Evolutionary conservation across 2,329 filamentous ascomycete species (phyloP), one percentile per base, ranked within the genome.

Genomic region (Beauveria brongniartii): DNA sequence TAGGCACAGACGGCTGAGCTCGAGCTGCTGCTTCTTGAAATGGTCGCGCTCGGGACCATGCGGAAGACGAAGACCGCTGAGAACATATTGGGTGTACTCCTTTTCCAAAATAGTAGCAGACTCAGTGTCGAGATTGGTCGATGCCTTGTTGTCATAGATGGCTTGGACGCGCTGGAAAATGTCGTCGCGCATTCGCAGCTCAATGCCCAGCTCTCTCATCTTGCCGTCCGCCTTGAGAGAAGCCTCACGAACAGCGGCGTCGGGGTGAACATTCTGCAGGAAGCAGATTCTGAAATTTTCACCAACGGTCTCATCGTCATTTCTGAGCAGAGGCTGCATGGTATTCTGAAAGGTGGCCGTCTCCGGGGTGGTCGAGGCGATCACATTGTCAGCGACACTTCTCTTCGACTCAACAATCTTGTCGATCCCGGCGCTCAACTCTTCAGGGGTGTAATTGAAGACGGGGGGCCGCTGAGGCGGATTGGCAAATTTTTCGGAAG

Each of bases 21-120:
- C 79, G 80, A 91, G 90, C 82, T 91, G 90, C 75, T 93, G 92
- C 73, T 88, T 88, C 78, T 92, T 93, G 81, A 93, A 93, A 50
- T 89, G 83, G 67, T 92, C 89, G 64, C 89, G 78, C 75, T 91
- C 78, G 5, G 81, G 77, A 1, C 89, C 89, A 26, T 83, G 82
- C 1, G 89, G 86, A 55, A 94, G 77, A 3, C 85, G 85, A 52
- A 94, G 76, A 16, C 90, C 90, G 71, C 91, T 92, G 59, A 84
- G 81, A 67, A 93, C 86, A 73, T 90, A 93, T 64, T 80, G 82
- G 74, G 91, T 90, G 68, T 88, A 83, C 68, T 92, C 87, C 75
- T 90, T 91, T 74, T 92, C 86, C 34, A 94, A 77, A 65, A 92
- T 73, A n/a, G 87, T 82, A 66, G 85, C 74, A 61, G 84, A 87